Base-by-base conservation (phyloP, 2,329 filamentous ascomycete genomes). In the Macroventuria anomochaeta region DNA sequence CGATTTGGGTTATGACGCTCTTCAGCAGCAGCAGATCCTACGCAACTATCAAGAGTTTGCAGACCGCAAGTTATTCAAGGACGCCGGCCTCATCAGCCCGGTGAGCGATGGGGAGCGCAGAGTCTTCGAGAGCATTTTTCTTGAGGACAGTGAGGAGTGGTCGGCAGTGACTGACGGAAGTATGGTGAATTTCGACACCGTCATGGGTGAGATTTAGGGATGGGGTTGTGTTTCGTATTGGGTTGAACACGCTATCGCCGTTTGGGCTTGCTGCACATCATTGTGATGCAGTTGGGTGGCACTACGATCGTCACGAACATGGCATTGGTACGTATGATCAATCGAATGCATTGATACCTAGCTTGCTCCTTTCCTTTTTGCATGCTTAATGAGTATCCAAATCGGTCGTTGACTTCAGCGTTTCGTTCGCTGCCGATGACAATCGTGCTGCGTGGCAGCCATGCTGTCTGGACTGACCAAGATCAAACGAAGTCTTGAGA, bases 71-170 rank as follows among this genome's bases (percentile, higher is more conserved):
- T 21, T 20, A 6, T 36, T 37, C 23, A 61, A 48, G 32, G 54
- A 50, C 10, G 44, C 48, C 21, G 55, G 57, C 8, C 23, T 59
- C 1, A 25, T 53, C 3, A 58, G 54, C 11, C 46, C 37, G 5
- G 33, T 41, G 13, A 54, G 49, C 7, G 58, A 65, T 0, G 55
- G 46, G n/a, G 57, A 61, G 2, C 50, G 58, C 25, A 54, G 39
- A 18, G 47, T 39, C 1, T 67, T 63, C 43, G 64, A 68, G 43
- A 48, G 46, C n/a, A 57, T 62, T 3, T 67, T 67, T 29, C 3
- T 65, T 11, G 58, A 46, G 1, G 57, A 55, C 7, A 56, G 53
- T 12, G 58, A 61, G 21, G 15, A n/a, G 37, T 26, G 37, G 26
- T 53, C 43, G 15, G 26, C 50, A 3, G 10, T 32, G 15, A 46